phyloP scores from a whole-genome alignment of 2,329 filamentous ascomycete genomes.

The Exophiala xenobiotica region DNA sequence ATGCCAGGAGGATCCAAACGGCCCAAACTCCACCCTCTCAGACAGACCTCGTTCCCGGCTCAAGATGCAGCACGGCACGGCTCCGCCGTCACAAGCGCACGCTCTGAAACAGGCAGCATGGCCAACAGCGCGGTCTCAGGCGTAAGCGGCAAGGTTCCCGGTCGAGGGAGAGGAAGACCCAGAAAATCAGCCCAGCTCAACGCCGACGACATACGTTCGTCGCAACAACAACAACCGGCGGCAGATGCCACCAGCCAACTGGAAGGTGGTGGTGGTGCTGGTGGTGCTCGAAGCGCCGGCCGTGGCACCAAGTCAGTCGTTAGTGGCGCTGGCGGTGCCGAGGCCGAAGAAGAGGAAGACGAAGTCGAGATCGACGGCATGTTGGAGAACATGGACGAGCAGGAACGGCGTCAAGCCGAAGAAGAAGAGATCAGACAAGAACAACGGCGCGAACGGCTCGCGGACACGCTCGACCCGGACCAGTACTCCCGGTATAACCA shows the following conservation, averaged over 20 bases:
- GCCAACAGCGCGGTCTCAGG: slow-evolving; percentile 24
- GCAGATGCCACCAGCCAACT: slow-evolving; percentile 16
- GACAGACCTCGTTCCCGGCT: slow-evolving; percentile 47
- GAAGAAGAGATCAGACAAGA: slow-evolving; percentile 25
- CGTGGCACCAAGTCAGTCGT: slow-evolving; percentile 27
- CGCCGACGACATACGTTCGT: slow-evolving; percentile 23
- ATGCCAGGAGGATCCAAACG: slow-evolving; percentile 33
- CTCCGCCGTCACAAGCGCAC: slow-evolving; percentile 22
- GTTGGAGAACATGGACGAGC: slow-evolving; percentile 29
- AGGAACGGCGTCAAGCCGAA: slow-evolving; percentile 24
- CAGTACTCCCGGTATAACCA: slow-evolving; percentile 26
- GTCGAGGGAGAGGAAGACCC: slow-evolving; percentile 29
- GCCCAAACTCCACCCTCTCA: slow-evolving; percentile 44
- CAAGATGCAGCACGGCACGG: slow-evolving; percentile 20
- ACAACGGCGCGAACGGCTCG: slow-evolving; percentile 23
- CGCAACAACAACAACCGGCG: slow-evolving; percentile 9
- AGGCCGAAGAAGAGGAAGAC: slow-evolving; percentile 30
- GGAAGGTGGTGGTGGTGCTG: slow-evolving; percentile 4
- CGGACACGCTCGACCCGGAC: slow-evolving; percentile 25
- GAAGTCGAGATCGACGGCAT: slow-evolving; percentile 30
- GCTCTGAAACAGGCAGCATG: slow-evolving; percentile 32
- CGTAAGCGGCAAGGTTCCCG: slow-evolving; percentile 24
- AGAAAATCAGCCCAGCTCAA: slow-evolving; percentile 28
- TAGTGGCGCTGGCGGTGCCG: slow-evolving; percentile 26
- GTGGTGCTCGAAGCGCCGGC: slow-evolving; percentile 2